phyloP scores from a whole-genome alignment of 176 grass and related monocot genomes.

The Juncus effusus region DNA sequence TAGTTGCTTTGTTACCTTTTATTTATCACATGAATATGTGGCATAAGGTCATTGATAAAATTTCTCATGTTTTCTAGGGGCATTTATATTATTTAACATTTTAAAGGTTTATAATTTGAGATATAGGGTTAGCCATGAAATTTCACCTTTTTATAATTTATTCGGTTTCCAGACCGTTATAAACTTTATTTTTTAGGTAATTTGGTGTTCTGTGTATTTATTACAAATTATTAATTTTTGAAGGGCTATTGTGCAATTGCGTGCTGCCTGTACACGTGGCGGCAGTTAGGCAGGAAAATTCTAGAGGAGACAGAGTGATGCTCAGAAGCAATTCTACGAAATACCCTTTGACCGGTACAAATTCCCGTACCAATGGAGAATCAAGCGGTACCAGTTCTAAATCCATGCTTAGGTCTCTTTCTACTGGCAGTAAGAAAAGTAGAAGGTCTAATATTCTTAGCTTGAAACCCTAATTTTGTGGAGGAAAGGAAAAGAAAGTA shows the following conservation, averaged over 20 bases:
- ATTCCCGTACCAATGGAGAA: conserved; percentile 5
- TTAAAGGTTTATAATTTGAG: too few species aligned
- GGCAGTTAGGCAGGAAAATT: conserved; percentile 13
- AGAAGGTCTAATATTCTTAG: conserved; percentile 17
- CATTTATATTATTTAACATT: too few species aligned
- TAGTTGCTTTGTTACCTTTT: too few species aligned
- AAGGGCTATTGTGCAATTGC: conserved; percentile 31
- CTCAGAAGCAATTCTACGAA: conserved; percentile 26
- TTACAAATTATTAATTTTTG: neutral
- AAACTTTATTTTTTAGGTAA: too few species aligned
- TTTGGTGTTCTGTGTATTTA: too few species aligned
- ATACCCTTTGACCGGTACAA: conserved; percentile 1
- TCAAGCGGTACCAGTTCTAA: conserved; percentile 16
- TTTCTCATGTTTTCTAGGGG: too few species aligned
- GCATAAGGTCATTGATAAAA: too few species aligned
- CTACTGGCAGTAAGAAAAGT: conserved; percentile 25
- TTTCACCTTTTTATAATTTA: too few species aligned
- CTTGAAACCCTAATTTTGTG: conserved; percentile 15
- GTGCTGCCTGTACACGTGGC: conserved; percentile 23
- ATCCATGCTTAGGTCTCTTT: conserved; percentile 23
- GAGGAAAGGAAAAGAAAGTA: conserved; percentile 14
- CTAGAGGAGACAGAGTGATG: conserved; percentile 16
- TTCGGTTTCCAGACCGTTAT: too few species aligned
- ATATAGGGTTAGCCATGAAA: too few species aligned
- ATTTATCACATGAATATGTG: too few species aligned